Conservation (phyloP, 257 asterid species). For the Plectranthus barbatus region DNA sequence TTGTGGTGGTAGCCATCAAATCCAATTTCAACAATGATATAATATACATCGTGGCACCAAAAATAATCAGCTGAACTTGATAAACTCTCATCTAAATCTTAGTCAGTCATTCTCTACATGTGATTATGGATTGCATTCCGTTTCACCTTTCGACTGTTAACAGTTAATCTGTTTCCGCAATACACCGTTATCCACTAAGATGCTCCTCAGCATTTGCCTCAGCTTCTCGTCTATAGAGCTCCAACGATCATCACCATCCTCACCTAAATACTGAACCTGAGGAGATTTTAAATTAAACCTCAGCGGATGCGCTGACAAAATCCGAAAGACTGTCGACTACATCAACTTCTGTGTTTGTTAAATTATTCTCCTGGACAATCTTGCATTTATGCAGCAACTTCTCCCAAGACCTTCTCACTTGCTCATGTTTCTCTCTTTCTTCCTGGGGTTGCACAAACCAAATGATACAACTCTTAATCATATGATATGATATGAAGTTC, state of each 20-base stretch:
- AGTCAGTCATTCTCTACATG: constrained; percentile 39
- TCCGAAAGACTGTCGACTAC: constrained; percentile 31
- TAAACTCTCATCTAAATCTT: too few species aligned
- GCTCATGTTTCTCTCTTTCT: constrained; percentile 50
- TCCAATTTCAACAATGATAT: too few species aligned
- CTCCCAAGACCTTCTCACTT: constrained; percentile 33
- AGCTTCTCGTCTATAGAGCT: constrained; percentile 35
- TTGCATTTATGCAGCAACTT: constrained; percentile 49
- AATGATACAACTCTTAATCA: not conserved
- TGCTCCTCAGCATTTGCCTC: constrained; percentile 40
- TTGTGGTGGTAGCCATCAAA: too few species aligned
- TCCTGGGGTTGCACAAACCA: constrained; percentile 27
- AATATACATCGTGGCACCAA: too few species aligned
- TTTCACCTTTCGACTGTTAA: constrained; percentile 30
- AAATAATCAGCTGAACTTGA: too few species aligned
- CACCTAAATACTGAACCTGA: constrained; percentile 44
- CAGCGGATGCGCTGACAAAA: constrained; percentile 43
- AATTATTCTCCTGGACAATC: constrained; percentile 37
- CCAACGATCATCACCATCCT: constrained; percentile 23
- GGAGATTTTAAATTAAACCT: constrained; percentile 53
- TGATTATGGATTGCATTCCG: constrained; percentile 29
- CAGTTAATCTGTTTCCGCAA: constrained; percentile 70
- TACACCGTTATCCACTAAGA: constrained; percentile 53
- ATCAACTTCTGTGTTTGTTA: constrained; percentile 31
- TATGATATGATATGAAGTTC: not conserved